Conservation (phyloP, 495 filamentous ascomycete species). For the Penicillium subrubescens region DNA sequence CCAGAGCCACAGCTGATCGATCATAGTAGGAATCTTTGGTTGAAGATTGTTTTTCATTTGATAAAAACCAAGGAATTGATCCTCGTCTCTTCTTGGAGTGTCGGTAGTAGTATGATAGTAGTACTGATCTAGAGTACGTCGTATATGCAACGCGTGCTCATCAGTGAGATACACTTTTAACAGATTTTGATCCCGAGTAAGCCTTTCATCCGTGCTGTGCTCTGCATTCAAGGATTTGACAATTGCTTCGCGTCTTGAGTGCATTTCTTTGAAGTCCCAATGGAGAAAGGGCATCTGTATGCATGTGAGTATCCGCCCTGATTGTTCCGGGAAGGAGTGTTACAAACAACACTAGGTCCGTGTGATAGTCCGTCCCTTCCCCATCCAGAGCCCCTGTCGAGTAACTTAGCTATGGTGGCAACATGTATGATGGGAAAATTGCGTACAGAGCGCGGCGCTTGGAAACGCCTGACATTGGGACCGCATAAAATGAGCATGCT, state of each 20-base stretch:
- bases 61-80: not conserved
- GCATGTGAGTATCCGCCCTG: not conserved
- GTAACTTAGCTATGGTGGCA: not conserved
- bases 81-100: not conserved
- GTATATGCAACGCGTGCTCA: not conserved
- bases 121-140: not conserved
- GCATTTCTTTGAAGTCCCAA: not conserved
- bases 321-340: not conserved
- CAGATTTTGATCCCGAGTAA: not conserved
- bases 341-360: not conserved
- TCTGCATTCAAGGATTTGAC: not conserved
- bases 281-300: not conserved
- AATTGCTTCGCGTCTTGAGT: not conserved
- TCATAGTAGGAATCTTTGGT: not conserved
- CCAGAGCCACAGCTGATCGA: not conserved
- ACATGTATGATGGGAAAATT: not conserved
- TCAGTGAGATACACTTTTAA: not conserved
- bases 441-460: not conserved
- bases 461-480: not conserved
- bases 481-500: not conserved
- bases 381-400: not conserved
- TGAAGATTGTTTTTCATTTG: not conserved
- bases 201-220: not conserved
- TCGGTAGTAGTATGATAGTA: not conserved
- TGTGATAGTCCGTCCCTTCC: not conserved